Conservation (phyloP, 2,329 filamentous ascomycete genomes). For the Epichloe uncinata region DNA sequence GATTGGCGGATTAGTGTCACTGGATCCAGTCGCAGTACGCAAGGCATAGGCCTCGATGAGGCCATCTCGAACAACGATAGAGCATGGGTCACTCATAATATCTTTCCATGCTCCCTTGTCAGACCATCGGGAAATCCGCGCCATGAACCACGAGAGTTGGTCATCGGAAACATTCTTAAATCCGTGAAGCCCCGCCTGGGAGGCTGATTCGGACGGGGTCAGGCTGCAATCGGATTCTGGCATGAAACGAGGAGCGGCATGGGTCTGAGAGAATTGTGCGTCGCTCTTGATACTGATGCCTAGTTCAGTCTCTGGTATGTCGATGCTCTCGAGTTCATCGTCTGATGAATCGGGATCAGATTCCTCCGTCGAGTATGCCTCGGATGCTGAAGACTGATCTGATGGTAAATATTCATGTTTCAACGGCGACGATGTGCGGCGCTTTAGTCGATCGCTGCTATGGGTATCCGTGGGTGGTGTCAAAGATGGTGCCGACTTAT, state of each 20-base stretch:
- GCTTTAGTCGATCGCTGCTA: conserved; percentile 35
- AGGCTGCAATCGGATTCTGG: conserved; percentile 46
- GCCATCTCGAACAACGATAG: conserved; percentile 43
- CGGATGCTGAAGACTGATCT: conserved; percentile 47
- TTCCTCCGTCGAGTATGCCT: conserved; percentile 34
- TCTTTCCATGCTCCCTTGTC: conserved; percentile 49
- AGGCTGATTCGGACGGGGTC: conserved; percentile 69
- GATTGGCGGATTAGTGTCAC: conserved; percentile 31
- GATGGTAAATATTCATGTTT: conserved; percentile 97
- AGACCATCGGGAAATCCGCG: conserved; percentile 49
- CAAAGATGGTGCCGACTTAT: conserved; percentile 10
- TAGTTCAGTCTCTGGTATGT: conserved; percentile 44
- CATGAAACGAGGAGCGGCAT: conserved; percentile 17
- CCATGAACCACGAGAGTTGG: conserved; percentile 33
- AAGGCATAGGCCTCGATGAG: conserved; percentile 43
- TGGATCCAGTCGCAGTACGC: conserved; percentile 15
- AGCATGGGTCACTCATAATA: conserved; percentile 36
- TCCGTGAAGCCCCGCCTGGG: conserved; percentile 52
- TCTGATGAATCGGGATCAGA: conserved; percentile 35
- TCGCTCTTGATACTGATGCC: conserved; percentile 40
- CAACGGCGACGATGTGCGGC: conserved; percentile 78
- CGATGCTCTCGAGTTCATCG: conserved; percentile 46
- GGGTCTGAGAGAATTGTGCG: conserved; percentile 21
- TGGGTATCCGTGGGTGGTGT: conserved; percentile 26
- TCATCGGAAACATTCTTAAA: conserved; percentile 23